Evolutionary conservation across 108 stramenopile species (phyloP).

Genomic region (Mediolabrus comicus): DNA sequence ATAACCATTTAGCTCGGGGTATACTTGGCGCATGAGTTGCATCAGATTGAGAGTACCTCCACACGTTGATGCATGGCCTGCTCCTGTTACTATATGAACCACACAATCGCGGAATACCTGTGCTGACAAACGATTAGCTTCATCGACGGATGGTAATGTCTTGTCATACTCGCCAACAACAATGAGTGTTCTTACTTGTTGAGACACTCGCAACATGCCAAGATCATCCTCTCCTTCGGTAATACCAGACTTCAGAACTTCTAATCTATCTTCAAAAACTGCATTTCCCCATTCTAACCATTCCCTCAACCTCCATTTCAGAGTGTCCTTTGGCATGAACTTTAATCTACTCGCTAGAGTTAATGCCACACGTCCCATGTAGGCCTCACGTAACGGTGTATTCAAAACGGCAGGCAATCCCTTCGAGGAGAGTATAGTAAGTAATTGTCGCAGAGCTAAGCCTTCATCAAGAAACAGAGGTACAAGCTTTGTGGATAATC

Average conservation of each 20-base stretch:
- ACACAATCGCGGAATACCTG: slow-evolving; percentile 34
- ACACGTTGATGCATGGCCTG: slow-evolving; percentile 85
- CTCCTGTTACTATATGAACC: slow-evolving; percentile 73
- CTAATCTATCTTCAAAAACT: slow-evolving; percentile 37
- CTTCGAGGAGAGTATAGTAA: slow-evolving; percentile 67
- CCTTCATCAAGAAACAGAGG: slow-evolving; percentile 78
- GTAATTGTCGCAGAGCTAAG: slow-evolving; percentile 57
- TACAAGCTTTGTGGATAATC: slow-evolving; percentile 51
- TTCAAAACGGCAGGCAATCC: slow-evolving; percentile 81
- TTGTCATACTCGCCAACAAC: slow-evolving; percentile 81
- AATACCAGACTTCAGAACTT: slow-evolving; percentile 9
- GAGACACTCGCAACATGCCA: slow-evolving; percentile 6
- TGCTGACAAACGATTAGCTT: slow-evolving; percentile 65
- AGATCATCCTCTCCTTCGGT: slow-evolving; percentile 5
- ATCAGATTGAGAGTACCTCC: slow-evolving; percentile 75
- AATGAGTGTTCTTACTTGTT: slow-evolving; percentile 58
- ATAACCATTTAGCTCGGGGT: slow-evolving; percentile 44
- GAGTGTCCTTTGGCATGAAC: slow-evolving; percentile 74
- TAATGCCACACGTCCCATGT: slow-evolving; percentile 84
- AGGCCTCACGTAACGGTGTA: slow-evolving; percentile 70
- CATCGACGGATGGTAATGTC: slow-evolving; percentile 74
- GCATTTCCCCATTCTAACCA: slow-evolving; percentile 71
- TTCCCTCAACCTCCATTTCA: slow-evolving; percentile 72
- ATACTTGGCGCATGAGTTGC: slow-evolving; percentile 55
- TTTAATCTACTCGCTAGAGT: slow-evolving; percentile 59